phyloP scores from a whole-genome alignment of 2,329 filamentous ascomycete species.

The Cladophialophora psammophila region DNA sequence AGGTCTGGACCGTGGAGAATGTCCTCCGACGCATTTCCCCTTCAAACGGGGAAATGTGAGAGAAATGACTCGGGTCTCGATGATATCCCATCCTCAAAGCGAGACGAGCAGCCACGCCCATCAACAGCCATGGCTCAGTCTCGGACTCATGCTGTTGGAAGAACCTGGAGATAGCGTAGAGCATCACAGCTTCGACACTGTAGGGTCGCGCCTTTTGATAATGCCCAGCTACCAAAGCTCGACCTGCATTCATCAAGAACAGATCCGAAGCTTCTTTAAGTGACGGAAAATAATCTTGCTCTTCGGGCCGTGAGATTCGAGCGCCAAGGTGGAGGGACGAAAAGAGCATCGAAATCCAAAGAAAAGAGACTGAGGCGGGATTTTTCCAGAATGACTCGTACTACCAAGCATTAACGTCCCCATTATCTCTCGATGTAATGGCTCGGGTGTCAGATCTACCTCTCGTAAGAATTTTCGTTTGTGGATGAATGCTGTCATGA shows the following conservation, averaged over 20 bases:
- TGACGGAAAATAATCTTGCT: background rate
- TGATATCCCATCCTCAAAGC: conserved; percentile 53
- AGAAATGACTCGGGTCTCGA: conserved; percentile 49
- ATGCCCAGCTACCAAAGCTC: conserved; percentile 62
- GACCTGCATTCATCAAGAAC: conserved; percentile 47
- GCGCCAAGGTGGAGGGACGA: conserved; percentile 61
- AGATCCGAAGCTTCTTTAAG: conserved; percentile 42
- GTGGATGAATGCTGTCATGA: conserved; percentile 34
- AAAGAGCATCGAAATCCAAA: conserved; percentile 62
- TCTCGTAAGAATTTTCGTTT: conserved; percentile 17
- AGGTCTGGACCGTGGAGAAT: conserved; percentile 47
- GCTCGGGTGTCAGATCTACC: background rate
- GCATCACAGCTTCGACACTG: conserved; percentile 18
- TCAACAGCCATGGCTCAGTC: conserved; percentile 22
- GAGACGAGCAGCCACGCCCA: conserved; percentile 17
- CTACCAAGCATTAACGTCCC: conserved; percentile 41
- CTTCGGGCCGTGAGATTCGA: conserved; percentile 50
- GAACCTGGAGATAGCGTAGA: conserved; percentile 17
- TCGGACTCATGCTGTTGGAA: conserved; percentile 7
- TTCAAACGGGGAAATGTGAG: conserved; percentile 47
- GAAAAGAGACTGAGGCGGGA: conserved; percentile 55
- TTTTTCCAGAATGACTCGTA: conserved; percentile 62
- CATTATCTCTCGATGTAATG: background rate
- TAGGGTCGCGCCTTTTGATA: conserved; percentile 59
- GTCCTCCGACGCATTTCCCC: conserved; percentile 49